Conservation (phyloP, 106 monocot species). For the Narthecium ossifragum region DNA sequence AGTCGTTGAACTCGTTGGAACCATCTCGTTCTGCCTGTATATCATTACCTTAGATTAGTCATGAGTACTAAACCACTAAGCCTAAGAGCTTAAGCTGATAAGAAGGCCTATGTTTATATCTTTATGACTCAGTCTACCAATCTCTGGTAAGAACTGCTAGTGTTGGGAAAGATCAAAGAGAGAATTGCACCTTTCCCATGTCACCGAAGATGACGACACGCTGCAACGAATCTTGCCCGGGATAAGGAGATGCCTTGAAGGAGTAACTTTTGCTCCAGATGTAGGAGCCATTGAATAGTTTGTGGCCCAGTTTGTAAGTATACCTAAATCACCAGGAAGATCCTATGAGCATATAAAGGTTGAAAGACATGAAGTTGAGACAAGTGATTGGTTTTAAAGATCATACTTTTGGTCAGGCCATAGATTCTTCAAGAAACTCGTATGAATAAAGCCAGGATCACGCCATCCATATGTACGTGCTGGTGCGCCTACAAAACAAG, state of each 20-base stretch:
- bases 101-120: neutral
- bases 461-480: slow-evolving; percentile 96
- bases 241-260: slow-evolving; percentile 83
- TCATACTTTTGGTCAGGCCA: slow-evolving; percentile 80
- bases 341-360: neutral
- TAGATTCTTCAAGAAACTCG: slow-evolving; percentile 78
- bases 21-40: slow-evolving; percentile 88
- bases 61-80: neutral
- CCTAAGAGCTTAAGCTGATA: neutral
- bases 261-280: slow-evolving; percentile 71
- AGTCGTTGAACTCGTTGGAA: slow-evolving; percentile 78
- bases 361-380: neutral
- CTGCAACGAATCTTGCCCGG: slow-evolving; percentile 84
- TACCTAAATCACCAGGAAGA: slow-evolving; percentile 38
- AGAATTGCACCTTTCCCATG: slow-evolving; percentile 81
- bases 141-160: neutral
- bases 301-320: slow-evolving; percentile 79
- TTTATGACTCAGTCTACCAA: too few species aligned
- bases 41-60: neutral
- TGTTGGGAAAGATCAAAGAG: neutral
- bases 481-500: slow-evolving; percentile 49
- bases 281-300: slow-evolving; percentile 41
- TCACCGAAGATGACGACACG: slow-evolving; percentile 90
- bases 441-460: slow-evolving; percentile 90
- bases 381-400: neutral